Evolutionary conservation across 352 stramenopile species (phyloP).

Genomic region (Ochromonadaceae sp.): DNA sequence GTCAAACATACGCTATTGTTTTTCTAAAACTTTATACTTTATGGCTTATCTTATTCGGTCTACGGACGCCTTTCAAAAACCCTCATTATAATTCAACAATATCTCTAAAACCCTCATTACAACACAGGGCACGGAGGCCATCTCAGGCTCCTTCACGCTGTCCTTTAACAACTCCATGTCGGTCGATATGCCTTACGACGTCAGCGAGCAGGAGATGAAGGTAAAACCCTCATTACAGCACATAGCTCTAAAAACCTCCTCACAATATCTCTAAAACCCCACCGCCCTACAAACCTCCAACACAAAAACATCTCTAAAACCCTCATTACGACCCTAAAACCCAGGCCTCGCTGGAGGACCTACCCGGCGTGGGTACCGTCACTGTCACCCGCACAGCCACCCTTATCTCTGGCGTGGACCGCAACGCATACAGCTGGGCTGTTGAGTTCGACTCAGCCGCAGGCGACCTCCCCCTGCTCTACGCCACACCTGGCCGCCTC

Average conservation of each 20-base stretch:
- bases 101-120: no score
- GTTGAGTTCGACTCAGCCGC: constrained; percentile 78
- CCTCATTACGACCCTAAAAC: no score
- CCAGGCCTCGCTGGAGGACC: constrained; percentile 6
- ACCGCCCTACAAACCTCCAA: no score
- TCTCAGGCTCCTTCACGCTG: constrained; percentile 44
- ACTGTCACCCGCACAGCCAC: constrained; percentile 31
- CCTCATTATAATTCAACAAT: no score
- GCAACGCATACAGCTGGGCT: constrained; percentile 48
- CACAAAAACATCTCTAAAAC: no score
- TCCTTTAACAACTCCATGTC: constrained; percentile 45
- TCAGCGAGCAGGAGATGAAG: constrained; percentile 39
- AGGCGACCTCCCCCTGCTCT: constrained; percentile 76
- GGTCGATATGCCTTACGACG: constrained; percentile 50
- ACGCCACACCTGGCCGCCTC: constrained; percentile 64
- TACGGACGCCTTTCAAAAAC: no score
- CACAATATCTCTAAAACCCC: no score
- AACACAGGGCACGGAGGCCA: constrained; percentile 23
- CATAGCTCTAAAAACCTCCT: no score
- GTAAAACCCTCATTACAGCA: no score
- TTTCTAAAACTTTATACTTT: no score
- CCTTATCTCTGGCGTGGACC: constrained; percentile 38
- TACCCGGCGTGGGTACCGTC: constrained; percentile 38
- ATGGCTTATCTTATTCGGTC: no score
- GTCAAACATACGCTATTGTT: no score